Conservation (phyloP, 1,139 yeast species). For the Blastobotrys niveus region DNA sequence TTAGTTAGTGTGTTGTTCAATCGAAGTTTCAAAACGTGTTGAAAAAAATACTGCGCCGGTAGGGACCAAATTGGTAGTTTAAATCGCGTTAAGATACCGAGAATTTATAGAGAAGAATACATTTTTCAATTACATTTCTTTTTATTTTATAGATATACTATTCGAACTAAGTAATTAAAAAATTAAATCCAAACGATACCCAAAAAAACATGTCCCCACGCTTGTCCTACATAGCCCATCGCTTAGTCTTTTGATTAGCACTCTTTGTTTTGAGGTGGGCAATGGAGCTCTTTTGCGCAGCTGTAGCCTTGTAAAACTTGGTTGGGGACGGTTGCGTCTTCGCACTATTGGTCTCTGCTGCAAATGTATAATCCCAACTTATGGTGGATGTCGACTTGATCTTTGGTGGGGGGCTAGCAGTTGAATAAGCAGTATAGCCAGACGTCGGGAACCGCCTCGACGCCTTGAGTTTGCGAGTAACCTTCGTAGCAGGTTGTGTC, state of each 20-base stretch:
- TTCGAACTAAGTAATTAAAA: background rate
- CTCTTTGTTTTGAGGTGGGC: slow-evolving; percentile 11
- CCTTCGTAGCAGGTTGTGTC: slow-evolving; percentile 65
- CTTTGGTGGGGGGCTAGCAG: slow-evolving; percentile 30
- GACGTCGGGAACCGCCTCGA: slow-evolving; percentile 46
- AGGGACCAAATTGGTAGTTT: too few relatives aligned
- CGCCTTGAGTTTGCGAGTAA: slow-evolving; percentile 40
- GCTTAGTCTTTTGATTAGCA: slow-evolving; percentile 3
- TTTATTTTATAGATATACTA: too few relatives aligned
- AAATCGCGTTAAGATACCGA: too few relatives aligned
- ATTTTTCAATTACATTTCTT: too few relatives aligned
- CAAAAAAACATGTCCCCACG: background rate
- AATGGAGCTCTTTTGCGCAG: slow-evolving; percentile 10
- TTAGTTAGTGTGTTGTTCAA: too few relatives aligned
- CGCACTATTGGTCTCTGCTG: slow-evolving; percentile 63
- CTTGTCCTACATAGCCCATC: background rate
- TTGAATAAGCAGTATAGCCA: slow-evolving; percentile 50
- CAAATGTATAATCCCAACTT: slow-evolving; percentile 70
- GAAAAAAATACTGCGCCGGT: too few relatives aligned
- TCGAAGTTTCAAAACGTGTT: too few relatives aligned
- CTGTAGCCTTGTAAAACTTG: slow-evolving; percentile 26
- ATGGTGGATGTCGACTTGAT: slow-evolving; percentile 66
- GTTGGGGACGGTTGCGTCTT: slow-evolving; percentile 27
- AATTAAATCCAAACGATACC: background rate
- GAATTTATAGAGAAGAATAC: too few relatives aligned